Base-by-base conservation (phyloP, 2,329 filamentous ascomycete genomes). In the Pyrenophora tritici-repentis region DNA sequence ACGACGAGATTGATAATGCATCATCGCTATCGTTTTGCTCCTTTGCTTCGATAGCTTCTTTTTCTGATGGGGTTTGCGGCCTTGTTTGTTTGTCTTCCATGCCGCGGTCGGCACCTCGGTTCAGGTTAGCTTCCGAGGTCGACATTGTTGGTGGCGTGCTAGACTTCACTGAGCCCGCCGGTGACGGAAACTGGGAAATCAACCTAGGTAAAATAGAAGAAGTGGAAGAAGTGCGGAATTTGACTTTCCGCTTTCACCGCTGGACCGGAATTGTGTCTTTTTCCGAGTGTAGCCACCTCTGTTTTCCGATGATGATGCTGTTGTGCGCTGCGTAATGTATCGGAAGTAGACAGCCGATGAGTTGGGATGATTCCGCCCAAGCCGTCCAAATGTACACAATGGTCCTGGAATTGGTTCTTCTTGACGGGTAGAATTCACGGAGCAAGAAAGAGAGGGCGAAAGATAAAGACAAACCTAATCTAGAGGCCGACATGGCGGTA, bases 1-100 rank as follows among this genome's bases (percentile, higher is more conserved):
- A 71, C 5, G 59, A 57, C 16, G 58, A 58, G 49, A 62, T 59
- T 32, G 61, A 64, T 29, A 64, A 61, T 3, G 40, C 43, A 35
- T 66, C 61, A 12, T 63, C 63, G 20, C 42, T 34, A 14, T 33
- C 31, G 17, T 22, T 32, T 6, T 53, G 49, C 3, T 38, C 26
- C 2, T 31, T 33, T 12, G 42, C 49, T 45, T 32, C 45, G 16
- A 22, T 1, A 9, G 16, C 41, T 14, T 58, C 55, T 52, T 63
- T 57, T 20, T 47, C 47, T 32, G 47, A 24, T 20, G 20, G 16
- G 13, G 34, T 29, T 7, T 43, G 22, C 12, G 16, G 9, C 3
- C 37, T 37, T 22, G 14, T 12, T 8, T 42, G 22, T 16, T 9
- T 34, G 31, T 42, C 48, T 31, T 36, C 18, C 8, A 17, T 35